Evolutionary conservation across 495 filamentous ascomycete genomes (phyloP).

Genomic region (Penicillium mononematosum): DNA sequence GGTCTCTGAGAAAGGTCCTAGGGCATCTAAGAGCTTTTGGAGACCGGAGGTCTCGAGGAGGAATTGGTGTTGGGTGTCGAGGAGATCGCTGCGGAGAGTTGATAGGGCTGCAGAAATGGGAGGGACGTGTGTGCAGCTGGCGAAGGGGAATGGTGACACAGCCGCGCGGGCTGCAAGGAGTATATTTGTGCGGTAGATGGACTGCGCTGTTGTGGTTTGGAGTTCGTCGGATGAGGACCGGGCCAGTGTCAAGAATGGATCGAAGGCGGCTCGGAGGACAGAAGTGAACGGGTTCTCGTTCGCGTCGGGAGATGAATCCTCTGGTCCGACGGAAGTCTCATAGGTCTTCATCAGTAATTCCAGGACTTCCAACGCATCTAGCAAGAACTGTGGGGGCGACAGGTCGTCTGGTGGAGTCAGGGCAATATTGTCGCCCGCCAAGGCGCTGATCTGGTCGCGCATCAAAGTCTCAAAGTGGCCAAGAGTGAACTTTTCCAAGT

Average conservation of each 20-base stretch:
- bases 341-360: conserved; percentile 75
- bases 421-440: conserved; percentile 69
- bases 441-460: conserved; percentile 69
- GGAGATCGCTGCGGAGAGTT: conserved; percentile 40
- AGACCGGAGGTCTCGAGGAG: conserved; percentile 75
- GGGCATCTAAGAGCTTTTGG: conserved; percentile 61
- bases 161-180: conserved; percentile 54
- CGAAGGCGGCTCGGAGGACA: conserved; percentile 77
- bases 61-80: conserved; percentile 53
- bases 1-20: conserved; percentile 47
- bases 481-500: conserved; percentile 73
- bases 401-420: conserved; percentile 55
- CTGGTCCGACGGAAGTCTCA: conserved; percentile 70
- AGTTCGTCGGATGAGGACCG: conserved; percentile 65
- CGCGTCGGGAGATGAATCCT: conserved; percentile 47
- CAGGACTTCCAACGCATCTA: conserved; percentile 74
- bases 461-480: conserved; percentile 78
- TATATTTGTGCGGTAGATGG: conserved; percentile 84
- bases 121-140: conserved; percentile 39
- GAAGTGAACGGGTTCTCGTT: conserved; percentile 59
- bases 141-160: conserved; percentile 44
- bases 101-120: conserved; percentile 40
- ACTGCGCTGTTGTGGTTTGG: conserved; percentile 50
- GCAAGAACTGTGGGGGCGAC: conserved; percentile 77
- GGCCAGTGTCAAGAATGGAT: conserved; percentile 78